phyloP scores from a whole-genome alignment of 208 protist species.

The Trypanosoma rangeli region DNA sequence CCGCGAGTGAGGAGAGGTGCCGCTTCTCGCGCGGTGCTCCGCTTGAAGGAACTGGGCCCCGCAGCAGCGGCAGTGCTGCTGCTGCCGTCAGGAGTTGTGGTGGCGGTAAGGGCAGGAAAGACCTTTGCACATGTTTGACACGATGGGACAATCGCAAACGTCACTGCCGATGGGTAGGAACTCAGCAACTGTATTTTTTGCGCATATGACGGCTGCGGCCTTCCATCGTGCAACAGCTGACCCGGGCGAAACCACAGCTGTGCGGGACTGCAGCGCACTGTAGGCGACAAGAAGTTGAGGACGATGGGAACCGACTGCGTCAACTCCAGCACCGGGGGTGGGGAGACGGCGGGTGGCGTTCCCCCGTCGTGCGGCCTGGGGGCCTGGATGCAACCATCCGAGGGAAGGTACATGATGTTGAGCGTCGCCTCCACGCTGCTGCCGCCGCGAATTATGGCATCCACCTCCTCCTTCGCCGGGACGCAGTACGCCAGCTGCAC shows the following conservation, averaged over 20 bases:
- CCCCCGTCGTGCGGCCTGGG: conserved; percentile 5
- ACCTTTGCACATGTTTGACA: background rate
- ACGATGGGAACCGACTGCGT: conserved; percentile 40
- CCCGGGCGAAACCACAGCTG: conserved; percentile 78
- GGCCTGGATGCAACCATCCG: background rate
- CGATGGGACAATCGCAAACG: conserved; percentile 43
- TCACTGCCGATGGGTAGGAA: conserved; percentile 36
- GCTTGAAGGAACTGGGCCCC: background rate
- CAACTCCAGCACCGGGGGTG: conserved; percentile 35
- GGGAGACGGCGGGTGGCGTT: background rate
- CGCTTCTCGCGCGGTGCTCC: background rate
- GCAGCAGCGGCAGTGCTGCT: background rate
- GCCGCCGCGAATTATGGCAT: background rate
- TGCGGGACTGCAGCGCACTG: conserved; percentile 45
- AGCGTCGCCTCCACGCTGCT: conserved; percentile 31
- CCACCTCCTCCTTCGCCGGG: conserved; percentile 8
- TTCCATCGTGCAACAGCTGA: conserved; percentile 76
- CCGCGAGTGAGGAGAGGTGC: conserved; percentile 13
- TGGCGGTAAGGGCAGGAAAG: background rate
- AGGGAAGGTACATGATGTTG: conserved; percentile 19
- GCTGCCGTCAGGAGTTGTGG: background rate
- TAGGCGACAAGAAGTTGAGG: conserved; percentile 46
- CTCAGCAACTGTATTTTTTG: conserved; percentile 68
- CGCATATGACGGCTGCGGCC: conserved; percentile 59
- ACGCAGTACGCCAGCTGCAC: conserved; percentile 28